Base-by-base conservation (phyloP, 148 eudicot genomes). In the Pouteria glomerata region DNA sequence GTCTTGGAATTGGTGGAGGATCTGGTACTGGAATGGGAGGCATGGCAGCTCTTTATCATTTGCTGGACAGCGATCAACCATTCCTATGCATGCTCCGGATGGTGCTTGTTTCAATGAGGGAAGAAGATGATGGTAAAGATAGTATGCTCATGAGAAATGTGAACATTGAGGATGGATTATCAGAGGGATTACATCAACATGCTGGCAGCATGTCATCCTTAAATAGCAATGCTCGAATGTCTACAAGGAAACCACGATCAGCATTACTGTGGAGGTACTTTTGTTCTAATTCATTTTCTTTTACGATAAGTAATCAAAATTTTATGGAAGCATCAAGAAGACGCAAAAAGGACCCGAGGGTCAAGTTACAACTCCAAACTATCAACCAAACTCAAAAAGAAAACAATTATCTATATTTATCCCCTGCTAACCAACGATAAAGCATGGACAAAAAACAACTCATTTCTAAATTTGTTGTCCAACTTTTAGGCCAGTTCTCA, bases 21-120 rank as follows among this genome's bases (percentile, higher is more conserved):
- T 96, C 99, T 70, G 99, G 99, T 76, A 96, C 99, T 59, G 99
- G 99, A 77, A 92, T 96, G 97, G 99, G 99, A 58, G 97, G 97
- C 66, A 90, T 96, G 99, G 74, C 96, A 50, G 87, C 97, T 23
- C 93, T 92, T 61, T 96, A 92, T 78, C 97, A 90, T 74, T 82
- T 96, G 85, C 77, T 96, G 80, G 99, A 96, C 73, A 92, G 99
- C 81, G 99, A 96, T 74, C 99, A 96, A 70, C 99, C 99, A 39
- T 96, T 96, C 78, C 70, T 96, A 55, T 92, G 97, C 85, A 96
- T 96, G 96, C 97, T 96, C 52, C 90, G 99, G 12, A 96, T 96
- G 99, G 96, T 90, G 74, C 97, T 92, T 80, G 88, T 82, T 79
- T 92, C 96, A 18, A 82, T 91, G 86, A 84, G 97, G 82, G 99